Evolutionary conservation across 139 green algal genomes (phyloP), one percentile per base, ranked within the genome.

Genomic region (Haematococcus sp.): DNA sequence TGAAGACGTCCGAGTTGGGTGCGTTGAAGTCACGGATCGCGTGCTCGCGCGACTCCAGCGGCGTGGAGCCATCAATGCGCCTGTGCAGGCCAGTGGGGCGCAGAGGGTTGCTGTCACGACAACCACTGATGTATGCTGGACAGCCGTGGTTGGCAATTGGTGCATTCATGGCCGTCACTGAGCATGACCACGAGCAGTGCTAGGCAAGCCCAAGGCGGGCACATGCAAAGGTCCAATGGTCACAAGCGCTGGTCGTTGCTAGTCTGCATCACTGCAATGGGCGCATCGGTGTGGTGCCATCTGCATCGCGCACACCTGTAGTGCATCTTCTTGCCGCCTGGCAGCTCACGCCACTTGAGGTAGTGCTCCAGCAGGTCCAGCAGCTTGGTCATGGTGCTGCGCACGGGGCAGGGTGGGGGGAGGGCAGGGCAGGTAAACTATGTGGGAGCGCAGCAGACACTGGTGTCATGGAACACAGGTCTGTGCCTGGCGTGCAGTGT

Each of bases 11-110:
- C 59, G 82, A 89, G 51, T 75, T 71, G 2, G 82, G 83, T 2
- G 64, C 72, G 81, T 99, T 99, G 91, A 99, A 99, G 23, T 88
- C 82, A 72, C 90, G 76, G 87, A 99, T 98, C 49, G 92, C 86
- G 5, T 56, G 66, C 75, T 98, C 95, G 31, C 95, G 87, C 56
- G 80, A 43, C 28, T 91, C 85, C 43, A 88, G 79, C 2, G 73
- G 70, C 30, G 81, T 90, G 71, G 52, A 84, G 74, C 94, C 94
- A 71, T 98, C 93, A 55, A 98, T 97, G 79, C 94, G 90, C 49
- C 81, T 70, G 68, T 2, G n/a, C n/a, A n/a, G n/a, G n/a, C n/a
- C n/a, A 55, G 15, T 23, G 15, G 46, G 46, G 46, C 17, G 15
- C 15, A 23, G 46, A 55, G 46, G 17, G 46, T 17, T 55, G 46